phyloP scores from a whole-genome alignment of 2,329 filamentous ascomycete species.

The Fusarium sp. region DNA sequence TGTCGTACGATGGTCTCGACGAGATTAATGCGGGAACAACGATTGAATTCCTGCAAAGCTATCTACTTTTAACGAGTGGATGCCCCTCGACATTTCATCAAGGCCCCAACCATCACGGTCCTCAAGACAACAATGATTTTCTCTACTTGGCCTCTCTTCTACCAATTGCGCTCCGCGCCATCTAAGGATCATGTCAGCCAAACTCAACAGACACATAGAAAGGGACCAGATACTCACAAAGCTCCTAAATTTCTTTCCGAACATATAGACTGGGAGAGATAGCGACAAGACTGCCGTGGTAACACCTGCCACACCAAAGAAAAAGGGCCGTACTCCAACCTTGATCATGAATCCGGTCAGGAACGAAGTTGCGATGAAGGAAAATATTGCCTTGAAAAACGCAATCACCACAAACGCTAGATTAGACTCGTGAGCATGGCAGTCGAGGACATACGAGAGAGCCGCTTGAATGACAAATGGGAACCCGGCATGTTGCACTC shows the following conservation, averaged over 20 bases:
- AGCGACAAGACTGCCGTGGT: neutral
- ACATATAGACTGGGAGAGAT: constrained; percentile 1
- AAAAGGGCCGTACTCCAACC: neutral
- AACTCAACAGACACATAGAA: neutral
- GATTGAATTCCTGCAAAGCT: neutral
- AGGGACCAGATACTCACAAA: constrained; percentile 3
- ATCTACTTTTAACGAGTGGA: neutral
- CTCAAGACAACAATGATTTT: neutral
- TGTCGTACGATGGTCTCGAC: too few species aligned
- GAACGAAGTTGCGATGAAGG: neutral
- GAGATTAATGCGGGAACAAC: neutral
- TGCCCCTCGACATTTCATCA: neutral
- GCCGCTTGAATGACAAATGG: constrained; percentile 1
- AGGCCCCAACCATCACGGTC: neutral
- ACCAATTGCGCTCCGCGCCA: constrained; percentile 9
- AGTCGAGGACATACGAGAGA: neutral
- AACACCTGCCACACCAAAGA: constrained; percentile 2
- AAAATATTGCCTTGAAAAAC: constrained; percentile 2
- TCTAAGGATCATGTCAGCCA: neutral
- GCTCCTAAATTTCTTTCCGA: neutral
- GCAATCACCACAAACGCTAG: constrained; percentile 4
- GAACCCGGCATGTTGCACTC: neutral
- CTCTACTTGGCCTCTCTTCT: neutral
- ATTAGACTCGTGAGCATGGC: neutral
- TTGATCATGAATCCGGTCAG: neutral